Evolutionary conservation across 306 rosid species (phyloP), one percentile per base, ranked within the genome.

Genomic region (Medicago lupulina): DNA sequence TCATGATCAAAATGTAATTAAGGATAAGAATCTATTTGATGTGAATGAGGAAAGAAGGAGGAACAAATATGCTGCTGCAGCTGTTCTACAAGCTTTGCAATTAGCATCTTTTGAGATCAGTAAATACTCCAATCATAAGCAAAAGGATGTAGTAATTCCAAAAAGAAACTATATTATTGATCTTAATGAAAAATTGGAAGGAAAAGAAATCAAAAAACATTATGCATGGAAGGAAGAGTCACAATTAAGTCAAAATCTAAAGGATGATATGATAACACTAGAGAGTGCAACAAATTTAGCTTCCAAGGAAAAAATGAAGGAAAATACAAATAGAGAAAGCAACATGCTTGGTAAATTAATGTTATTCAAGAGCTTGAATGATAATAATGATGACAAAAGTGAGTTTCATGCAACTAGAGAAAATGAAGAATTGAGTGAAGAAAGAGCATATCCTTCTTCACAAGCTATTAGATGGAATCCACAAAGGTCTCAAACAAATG

Each of bases 41-140:
- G 59, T 78, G 31, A 73, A 76, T 58, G 74, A 76, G 64, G 76
- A 47, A 58, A 80, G 73, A 65, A 87, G 70, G 23, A 80, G 76
- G 38, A 66, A 82, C 74, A 82, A 70, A 25, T 67, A 77, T 58
- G 71, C 63, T 25, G 79, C 67, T 9, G 78, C 73, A 17, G 84
- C 84, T 25, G 87, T 78, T 34, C 67, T 80, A 82, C 77, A 82
- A 67, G 85, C 85, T 74, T 75, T 78, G 50, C 73, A 82, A 78
- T 83, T 71, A 16, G 81, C 79, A 41, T 82, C 74, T 75, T 31
- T 31, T 79, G 88, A 70, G 16, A 84, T 75, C 2, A 75, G 47
- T 18, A 63, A 80, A 65, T 69, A 70, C 40, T 70, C 75, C 10
- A 70, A 74, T 31, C 55, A 70, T 23, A 71, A 79, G 50, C 67